Conservation (phyloP, 2,329 filamentous ascomycete species). For the Xylariaceae sp. region DNA sequence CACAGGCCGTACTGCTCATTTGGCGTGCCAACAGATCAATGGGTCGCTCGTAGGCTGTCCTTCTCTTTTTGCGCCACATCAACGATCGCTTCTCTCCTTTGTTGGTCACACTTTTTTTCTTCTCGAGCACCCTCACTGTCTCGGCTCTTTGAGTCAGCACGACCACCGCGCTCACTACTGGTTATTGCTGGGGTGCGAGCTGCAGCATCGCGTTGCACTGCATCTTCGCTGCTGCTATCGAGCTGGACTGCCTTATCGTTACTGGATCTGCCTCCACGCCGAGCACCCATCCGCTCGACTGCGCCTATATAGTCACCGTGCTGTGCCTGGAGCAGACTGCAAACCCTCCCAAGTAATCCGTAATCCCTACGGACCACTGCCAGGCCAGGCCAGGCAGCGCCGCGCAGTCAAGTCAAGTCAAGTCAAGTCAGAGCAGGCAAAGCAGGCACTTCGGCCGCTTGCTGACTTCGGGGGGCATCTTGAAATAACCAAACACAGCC, state of each 20-base stretch:
- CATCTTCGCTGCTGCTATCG: constrained; percentile 6
- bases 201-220: constrained; percentile 8
- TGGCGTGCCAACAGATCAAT: constrained; percentile 2
- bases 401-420: too few species aligned
- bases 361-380: too few species aligned
- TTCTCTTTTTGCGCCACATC: background rate
- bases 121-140: background rate
- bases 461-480: background rate
- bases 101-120: background rate
- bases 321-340: constrained; percentile 1
- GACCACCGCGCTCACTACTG: background rate
- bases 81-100: background rate
- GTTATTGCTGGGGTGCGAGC: constrained; percentile 1
- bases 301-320: background rate
- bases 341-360: constrained; percentile 8
- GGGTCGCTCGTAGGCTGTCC: background rate
- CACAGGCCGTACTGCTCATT: background rate
- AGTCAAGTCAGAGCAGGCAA: background rate
- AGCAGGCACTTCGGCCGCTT: background rate
- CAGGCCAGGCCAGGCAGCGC: constrained; percentile 9
- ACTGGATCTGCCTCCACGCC: constrained; percentile 11
- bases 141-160: constrained; percentile 9
- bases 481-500: constrained; percentile 14
- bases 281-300: constrained; percentile 2
- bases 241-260: constrained; percentile 5